Evolutionary conservation across 1,139 yeast genomes (phyloP).

Genomic region (Dujonia santamariae): DNA sequence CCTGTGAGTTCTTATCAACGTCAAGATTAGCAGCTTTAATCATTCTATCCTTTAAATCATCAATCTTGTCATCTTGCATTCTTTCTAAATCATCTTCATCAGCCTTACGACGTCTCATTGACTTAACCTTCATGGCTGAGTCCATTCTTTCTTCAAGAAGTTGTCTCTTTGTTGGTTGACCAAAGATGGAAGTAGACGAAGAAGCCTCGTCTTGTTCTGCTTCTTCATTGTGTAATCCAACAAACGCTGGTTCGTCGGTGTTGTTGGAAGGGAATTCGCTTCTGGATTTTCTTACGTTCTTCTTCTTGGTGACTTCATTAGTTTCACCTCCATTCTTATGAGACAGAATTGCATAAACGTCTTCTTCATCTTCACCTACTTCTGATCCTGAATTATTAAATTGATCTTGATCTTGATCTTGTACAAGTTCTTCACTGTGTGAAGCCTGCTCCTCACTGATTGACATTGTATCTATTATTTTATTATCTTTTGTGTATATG

Average conservation of each 20-base stretch:
- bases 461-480: too few relatives aligned
- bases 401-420: not conserved
- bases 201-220: conserved; percentile 12
- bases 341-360: conserved; percentile 29
- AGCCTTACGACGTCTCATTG: conserved; percentile 56
- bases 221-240: conserved; percentile 11
- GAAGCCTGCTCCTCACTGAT: too few relatives aligned
- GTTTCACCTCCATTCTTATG: conserved; percentile 23
- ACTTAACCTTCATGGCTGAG: conserved; percentile 66
- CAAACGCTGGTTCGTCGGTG: conserved; percentile 13
- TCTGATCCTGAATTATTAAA: too few relatives aligned
- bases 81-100: conserved; percentile 93
- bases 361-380: conserved; percentile 20
- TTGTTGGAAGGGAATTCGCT: conserved; percentile 11
- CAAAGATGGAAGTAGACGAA: conserved; percentile 11
- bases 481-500: too few relatives aligned
- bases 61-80: conserved; percentile 90
- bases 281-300: conserved; percentile 32
- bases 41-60: conserved; percentile 83
- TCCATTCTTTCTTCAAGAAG: conserved; percentile 80
- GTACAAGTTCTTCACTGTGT: too few relatives aligned
- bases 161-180: conserved; percentile 59
- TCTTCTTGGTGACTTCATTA: conserved; percentile 34
- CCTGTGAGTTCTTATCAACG: conserved; percentile 75
- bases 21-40: conserved; percentile 89